Evolutionary conservation across 2,329 filamentous ascomycete species (phyloP), one percentile per base, ranked within the genome.

Genomic region (Cryphonectria naterciae): DNA sequence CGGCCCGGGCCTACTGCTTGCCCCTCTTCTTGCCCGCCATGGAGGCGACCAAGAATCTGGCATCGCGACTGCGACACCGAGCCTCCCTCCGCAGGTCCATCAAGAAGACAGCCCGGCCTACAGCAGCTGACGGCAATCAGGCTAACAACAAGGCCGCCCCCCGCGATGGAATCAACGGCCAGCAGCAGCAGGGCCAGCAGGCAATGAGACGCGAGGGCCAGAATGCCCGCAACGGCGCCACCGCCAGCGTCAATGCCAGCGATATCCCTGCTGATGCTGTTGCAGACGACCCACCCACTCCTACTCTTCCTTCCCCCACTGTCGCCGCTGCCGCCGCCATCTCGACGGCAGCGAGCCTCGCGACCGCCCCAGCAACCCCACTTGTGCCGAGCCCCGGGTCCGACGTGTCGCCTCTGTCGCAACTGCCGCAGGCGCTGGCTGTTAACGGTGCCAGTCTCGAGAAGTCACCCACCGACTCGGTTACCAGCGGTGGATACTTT

Each of bases 341-440:
- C 17, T 13, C 19, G 49, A 17, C 58, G 25, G 22, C 46, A 60
- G 28, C 52, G 39, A 68, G 67, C 56, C 65, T 71, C 69, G 66
- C 70, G 68, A 77, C 75, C 74, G 71, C 74, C 46, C 72, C 69
- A 69, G 71, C 61, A 37, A 37, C 72, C 6, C 32, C 56, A 65
- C 67, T 70, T 1, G n/a, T 72, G 62, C 75, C 77, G 67, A 82
- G 80, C 71, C 78, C 82, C 66, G 82, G 81, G 73, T 83, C 81
- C 25, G 83, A 84, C 62, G 75, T 85, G 69, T 86, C 84, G 70
- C 84, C 84, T 39, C 78, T 78, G 68, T 80, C 83, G 8, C 70
- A 76, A 10, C 56, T 69, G 22, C 75, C 77, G 25, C 73, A 74
- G 72, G 76, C 65, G 60, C 65, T 64, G 65, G 80, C 74, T 32